Evolutionary conservation across 2,329 filamentous ascomycete genomes (phyloP).

Genomic region (Trichoderma sp.): DNA sequence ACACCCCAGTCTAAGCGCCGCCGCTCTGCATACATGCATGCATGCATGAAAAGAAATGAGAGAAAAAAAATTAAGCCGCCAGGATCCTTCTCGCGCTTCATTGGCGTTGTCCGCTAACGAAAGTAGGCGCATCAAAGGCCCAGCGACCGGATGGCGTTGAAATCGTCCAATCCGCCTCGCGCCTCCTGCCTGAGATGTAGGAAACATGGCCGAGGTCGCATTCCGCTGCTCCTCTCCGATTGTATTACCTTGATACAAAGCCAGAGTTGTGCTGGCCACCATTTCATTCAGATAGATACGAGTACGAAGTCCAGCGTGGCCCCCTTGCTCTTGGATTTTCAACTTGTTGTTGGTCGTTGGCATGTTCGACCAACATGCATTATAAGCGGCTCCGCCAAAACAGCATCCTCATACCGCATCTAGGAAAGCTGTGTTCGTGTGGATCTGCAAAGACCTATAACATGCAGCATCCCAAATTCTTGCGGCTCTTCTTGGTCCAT

Average conservation of each 20-base stretch:
- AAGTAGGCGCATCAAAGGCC: not conserved
- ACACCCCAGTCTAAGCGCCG: constrained; percentile 21
- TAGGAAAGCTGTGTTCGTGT: constrained; percentile 1
- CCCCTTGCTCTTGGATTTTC: not conserved
- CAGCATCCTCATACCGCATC: not conserved
- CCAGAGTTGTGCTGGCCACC: not conserved
- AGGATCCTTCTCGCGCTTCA: constrained; percentile 15
- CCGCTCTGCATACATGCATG: constrained; percentile 12
- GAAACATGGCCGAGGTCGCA: not conserved
- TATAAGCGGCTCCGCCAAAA: constrained; percentile 11
- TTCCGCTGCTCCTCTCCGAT: not conserved
- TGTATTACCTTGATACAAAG: not conserved
- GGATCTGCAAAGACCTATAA: constrained; percentile 7
- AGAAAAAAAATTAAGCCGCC: not conserved
- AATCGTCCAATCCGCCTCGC: not conserved
- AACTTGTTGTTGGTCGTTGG: constrained; percentile 12
- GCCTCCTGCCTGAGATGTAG: not conserved
- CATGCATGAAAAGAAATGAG: not conserved
- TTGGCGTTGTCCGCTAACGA: not conserved
- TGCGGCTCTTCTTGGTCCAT: constrained; percentile 5
- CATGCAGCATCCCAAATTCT: not conserved
- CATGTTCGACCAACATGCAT: constrained; percentile 10
- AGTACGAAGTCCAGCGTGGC: not conserved
- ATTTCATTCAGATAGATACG: not conserved
- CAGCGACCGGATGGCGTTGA: not conserved